Evolutionary conservation across 2,329 filamentous ascomycete species (phyloP).

Genomic region (Nemania serpens): DNA sequence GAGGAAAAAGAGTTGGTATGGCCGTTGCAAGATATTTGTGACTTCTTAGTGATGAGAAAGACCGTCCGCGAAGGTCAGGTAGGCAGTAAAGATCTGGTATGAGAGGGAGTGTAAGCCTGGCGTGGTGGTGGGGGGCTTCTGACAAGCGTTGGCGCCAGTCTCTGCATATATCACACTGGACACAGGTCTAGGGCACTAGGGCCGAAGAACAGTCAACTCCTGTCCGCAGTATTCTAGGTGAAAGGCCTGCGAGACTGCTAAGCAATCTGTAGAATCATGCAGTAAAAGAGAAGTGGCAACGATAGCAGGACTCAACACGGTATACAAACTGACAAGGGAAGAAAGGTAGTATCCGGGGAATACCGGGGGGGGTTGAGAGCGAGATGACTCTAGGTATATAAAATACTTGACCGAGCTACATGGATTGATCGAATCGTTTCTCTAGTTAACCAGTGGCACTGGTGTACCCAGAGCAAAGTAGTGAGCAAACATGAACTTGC

Average conservation of each 20-base stretch:
- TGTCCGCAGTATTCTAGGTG: neutral
- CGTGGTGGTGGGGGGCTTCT: constrained; percentile 21
- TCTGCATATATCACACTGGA: constrained; percentile 27
- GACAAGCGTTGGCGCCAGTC: constrained; percentile 31
- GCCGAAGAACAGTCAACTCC: constrained; percentile 1
- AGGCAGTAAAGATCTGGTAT: constrained; percentile 16
- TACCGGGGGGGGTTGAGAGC: constrained; percentile 33
- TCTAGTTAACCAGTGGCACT: constrained; percentile 32
- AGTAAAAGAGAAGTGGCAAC: constrained; percentile 7
- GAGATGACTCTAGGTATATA: constrained; percentile 36
- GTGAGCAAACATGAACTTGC: constrained; percentile 30
- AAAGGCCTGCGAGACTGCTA: neutral
- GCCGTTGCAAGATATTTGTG: constrained; percentile 7
- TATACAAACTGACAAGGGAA: constrained; percentile 25
- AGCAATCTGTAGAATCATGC: neutral
- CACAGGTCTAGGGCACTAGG: constrained; percentile 14
- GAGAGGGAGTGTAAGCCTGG: constrained; percentile 7
- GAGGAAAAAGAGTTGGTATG: neutral
- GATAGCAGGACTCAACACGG: constrained; percentile 21
- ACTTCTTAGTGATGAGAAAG: constrained; percentile 4
- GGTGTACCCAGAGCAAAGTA: constrained; percentile 35
- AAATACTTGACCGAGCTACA: constrained; percentile 37
- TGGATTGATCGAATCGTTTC: constrained; percentile 30
- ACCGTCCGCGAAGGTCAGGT: constrained; percentile 6
- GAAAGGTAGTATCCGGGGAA: constrained; percentile 30